Conservation (phyloP, 768 basidiomycete species). For the Hemileccinum rubropunctum region DNA sequence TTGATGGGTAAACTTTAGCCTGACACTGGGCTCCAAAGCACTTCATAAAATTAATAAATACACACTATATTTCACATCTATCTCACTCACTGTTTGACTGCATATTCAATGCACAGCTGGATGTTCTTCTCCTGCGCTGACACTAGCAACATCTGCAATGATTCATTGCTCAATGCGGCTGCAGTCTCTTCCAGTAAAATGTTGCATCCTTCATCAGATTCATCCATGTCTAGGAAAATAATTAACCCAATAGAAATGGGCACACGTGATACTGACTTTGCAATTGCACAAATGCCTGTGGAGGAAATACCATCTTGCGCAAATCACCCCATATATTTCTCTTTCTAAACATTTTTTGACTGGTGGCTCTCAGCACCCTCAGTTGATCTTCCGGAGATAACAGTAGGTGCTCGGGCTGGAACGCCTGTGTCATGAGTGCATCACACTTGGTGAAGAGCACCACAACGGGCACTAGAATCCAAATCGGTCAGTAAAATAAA, state of each 20-base stretch:
- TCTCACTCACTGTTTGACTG: not conserved
- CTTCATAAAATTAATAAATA: not conserved
- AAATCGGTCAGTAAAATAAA: not conserved
- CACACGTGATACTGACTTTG: not conserved
- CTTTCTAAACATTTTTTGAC: not conserved
- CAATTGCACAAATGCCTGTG: not conserved
- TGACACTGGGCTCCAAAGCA: not conserved
- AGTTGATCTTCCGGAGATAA: not conserved
- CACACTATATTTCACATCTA: not conserved
- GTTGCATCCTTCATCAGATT: not conserved
- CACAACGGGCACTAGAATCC: not conserved
- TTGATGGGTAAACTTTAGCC: not conserved
- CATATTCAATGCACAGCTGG: not conserved
- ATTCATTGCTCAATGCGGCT: not conserved
- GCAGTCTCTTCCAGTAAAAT: not conserved
- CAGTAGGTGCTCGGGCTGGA: not conserved
- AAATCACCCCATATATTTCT: not conserved
- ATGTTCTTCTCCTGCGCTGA: not conserved
- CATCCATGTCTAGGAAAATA: not conserved
- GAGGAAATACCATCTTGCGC: not conserved
- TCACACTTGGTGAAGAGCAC: not conserved
- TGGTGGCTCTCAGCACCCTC: not conserved
- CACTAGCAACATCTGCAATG: not conserved
- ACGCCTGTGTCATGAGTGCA: not conserved
- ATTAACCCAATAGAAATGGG: not conserved